Evolutionary conservation across 495 filamentous ascomycete species (phyloP), one percentile per base, ranked within the genome.

Genomic region (Xylaria bambusicola): DNA sequence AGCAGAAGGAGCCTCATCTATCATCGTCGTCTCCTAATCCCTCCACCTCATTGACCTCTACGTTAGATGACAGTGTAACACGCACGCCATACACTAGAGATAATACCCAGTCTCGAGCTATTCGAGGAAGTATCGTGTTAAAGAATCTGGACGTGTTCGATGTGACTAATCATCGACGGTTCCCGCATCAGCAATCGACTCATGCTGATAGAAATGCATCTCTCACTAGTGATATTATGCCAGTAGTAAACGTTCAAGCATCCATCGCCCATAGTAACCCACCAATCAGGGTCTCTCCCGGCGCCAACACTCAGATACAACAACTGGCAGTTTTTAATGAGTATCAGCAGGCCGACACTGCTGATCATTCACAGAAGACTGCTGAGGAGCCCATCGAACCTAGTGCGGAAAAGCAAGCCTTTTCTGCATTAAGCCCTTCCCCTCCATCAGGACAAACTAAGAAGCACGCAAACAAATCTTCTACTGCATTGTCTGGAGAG

Each of bases 101-200:
- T 5, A 26, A 33, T 10, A 36, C 20, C 35, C 46, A 29, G 8
- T n/a, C 33, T 18, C 24, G 17, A 40, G 45, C 52, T 51, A 40
- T 48, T 24, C 49, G 54, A 12, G 52, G 60, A 8, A 62, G 58
- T 41, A 52, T 70, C 29, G 17, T 62, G 12, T 44, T 70, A 18
- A 62, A 66, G 35, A 51, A 70, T 42, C 41, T 70, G 1, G 61
- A 70, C 36, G 67, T 66, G n/a, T 70, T 66, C 42, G 59, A 68
- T 61, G 46, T 62, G 58, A 52, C 65, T n/a, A 58, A 66, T 18
- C 58, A 62, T 54, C 62, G 56, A 42, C 59, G 56, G 24, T 58
- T 35, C 21, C 40, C 8, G 10, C 57, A 21, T 46, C 48, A 53
- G 15, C 47, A 38, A 36, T 27, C 15, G 8, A 13, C 12, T 2